Base-by-base conservation (phyloP, 1,139 yeast genomes). In the Diutina siamensis region DNA sequence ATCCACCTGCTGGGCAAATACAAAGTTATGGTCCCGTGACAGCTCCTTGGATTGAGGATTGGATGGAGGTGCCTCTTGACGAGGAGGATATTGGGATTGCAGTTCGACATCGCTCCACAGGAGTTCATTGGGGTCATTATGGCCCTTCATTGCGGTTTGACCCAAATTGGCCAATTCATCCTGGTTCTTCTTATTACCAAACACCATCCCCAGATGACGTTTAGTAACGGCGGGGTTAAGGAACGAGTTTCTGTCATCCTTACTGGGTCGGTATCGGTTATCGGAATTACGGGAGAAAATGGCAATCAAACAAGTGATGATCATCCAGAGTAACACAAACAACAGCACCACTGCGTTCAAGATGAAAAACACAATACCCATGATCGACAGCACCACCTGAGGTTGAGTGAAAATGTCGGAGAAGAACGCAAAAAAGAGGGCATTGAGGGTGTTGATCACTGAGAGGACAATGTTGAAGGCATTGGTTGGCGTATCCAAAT, bases 211-310 rank as follows among this genome's bases (percentile, higher is more conserved):
- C 42, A 25, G 32, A 22, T 25, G 31, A 38, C 42, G 42, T 33
- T 70, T 68, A 2, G 44, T 46, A 53, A 72, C 69, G 52, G 80
- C 78, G 52, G 80, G 83, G 65, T 52, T 78, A 71, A 33, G 79
- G 63, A 92, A 92, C 20, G 96, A 85, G 48, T 86, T 94, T 62
- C 98, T 80, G 59, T 92, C 98, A 61, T 92, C 98, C 56, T 84
- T 83, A 86, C 92, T 86, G 53, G 97, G 97, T 69, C 88, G 92
- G 67, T 92, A 92, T 55, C 96, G 76, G n/a, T 92, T 80, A 64
- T 92, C 98, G 48, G 98, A 97, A 61, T 92, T 88, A 69, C 83
- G 86, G 62, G 86, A 82, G 35, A 89, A 57, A 54, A 89, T 64
- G 0, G 97, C 96, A 61, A 87, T 71, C 12, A 82, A 17, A 28